Evolutionary conservation across 2,329 filamentous ascomycete species (phyloP).

Genomic region (Aspergillus puulaauensis): DNA sequence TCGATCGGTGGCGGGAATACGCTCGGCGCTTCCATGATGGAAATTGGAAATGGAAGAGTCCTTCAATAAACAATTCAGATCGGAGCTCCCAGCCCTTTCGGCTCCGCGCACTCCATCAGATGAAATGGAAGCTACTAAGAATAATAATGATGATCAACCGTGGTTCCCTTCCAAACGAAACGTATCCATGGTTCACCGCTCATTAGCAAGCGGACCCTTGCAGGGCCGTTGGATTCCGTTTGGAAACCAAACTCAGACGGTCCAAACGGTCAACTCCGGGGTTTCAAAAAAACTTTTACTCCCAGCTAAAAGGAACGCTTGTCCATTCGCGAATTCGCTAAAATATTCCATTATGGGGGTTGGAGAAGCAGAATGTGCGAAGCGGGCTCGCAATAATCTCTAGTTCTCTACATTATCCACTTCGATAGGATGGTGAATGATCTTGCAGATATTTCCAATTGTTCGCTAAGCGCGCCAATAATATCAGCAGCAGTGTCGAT

Average conservation of each 20-base stretch:
- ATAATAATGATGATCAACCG: conserved; percentile 15
- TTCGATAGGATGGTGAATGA: neutral
- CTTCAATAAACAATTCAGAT: neutral
- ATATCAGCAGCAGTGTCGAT: neutral
- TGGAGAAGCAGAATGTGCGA: neutral
- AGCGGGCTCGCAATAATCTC: neutral
- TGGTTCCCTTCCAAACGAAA: conserved; percentile 16
- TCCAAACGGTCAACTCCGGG: neutral
- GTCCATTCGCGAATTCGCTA: no score
- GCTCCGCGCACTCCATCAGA: neutral
- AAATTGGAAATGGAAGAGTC: neutral
- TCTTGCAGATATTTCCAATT: neutral
- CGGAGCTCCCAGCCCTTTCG: neutral
- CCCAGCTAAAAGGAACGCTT: neutral
- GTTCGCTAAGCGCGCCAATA: neutral
- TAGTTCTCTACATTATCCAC: neutral
- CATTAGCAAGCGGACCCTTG: conserved; percentile 11
- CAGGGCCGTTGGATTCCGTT: neutral
- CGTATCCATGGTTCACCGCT: conserved; percentile 19
- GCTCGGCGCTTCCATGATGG: neutral
- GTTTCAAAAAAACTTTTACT: neutral
- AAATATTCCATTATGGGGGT: no score
- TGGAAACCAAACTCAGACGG: neutral
- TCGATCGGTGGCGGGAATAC: neutral
- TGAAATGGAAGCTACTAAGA: conserved; percentile 1